A percentile compares a stretch with the other conserved stretches of the same genome.
Evolutionary conservation across 768 basidiomycete genomes (phyloP).

Genomic region (Naematelia aurantialba): DNA sequence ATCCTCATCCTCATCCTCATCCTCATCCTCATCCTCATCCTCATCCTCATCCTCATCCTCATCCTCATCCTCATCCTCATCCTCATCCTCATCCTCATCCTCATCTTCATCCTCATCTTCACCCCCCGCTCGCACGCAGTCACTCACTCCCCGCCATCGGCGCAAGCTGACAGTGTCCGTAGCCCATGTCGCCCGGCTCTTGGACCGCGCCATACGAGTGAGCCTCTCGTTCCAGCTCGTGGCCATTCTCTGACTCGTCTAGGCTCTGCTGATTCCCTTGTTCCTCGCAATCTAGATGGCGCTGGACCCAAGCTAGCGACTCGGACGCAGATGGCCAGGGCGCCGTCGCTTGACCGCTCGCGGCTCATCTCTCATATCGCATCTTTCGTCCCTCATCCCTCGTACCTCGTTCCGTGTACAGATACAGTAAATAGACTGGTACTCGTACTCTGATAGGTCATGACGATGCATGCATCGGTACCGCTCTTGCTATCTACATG

Average conservation of each 20-base stretch:
- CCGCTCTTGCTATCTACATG: no score
- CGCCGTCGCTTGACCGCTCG: background rate
- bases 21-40: conserved; percentile 8
- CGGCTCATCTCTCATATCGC: no score
- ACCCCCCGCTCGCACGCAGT: conserved; percentile 5
- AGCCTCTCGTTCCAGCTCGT: conserved; percentile 1
- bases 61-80: background rate
- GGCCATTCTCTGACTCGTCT: background rate
- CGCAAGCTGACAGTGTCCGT: no score
- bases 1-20: background rate
- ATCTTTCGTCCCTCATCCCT: no score
- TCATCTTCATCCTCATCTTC: conserved; percentile 13
- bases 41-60: conserved; percentile 5
- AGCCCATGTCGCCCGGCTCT: conserved; percentile 7
- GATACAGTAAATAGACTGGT: no score
- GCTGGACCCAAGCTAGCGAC: background rate
- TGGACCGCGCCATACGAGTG: conserved; percentile 21
- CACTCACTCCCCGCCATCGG: no score
- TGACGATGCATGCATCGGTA: background rate
- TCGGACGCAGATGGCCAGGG: background rate
- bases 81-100: background rate
- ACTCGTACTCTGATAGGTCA: no score
- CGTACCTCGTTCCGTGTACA: no score
- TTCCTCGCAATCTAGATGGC: background rate
- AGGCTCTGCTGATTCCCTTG: background rate